Conservation (phyloP, 208 protist species). For the Entamoeba invadens region DNA sequence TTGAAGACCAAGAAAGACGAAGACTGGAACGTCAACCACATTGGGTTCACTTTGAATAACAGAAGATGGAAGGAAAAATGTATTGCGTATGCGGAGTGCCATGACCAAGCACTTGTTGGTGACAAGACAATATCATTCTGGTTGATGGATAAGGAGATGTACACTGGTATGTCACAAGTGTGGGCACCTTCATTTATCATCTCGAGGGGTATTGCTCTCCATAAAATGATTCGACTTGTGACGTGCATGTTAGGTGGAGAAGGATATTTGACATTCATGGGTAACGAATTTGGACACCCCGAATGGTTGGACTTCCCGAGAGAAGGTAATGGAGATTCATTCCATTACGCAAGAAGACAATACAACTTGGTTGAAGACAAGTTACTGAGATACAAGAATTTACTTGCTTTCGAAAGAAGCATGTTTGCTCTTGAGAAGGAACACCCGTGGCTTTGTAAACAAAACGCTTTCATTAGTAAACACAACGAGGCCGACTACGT, state of each 20-base stretch:
- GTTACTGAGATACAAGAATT: slow-evolving; percentile 49
- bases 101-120: slow-evolving; percentile 73
- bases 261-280: slow-evolving; percentile 46
- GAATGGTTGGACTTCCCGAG: slow-evolving; percentile 77
- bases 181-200: slow-evolving; percentile 32
- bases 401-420: slow-evolving; percentile 51
- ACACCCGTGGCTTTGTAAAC: slow-evolving; percentile 24
- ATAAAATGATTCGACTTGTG: slow-evolving; percentile 58
- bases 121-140: slow-evolving; percentile 71
- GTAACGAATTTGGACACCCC: slow-evolving; percentile 77
- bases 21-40: slow-evolving; percentile 55
- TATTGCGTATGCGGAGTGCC: slow-evolving; percentile 62
- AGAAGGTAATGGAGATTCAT: slow-evolving; percentile 51
- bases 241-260: slow-evolving; percentile 49
- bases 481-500: slow-evolving; percentile 56
- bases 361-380: slow-evolving; percentile 53
- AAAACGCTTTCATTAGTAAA: slow-evolving; percentile 29
- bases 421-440: slow-evolving; percentile 41
- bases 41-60: slow-evolving; percentile 53
- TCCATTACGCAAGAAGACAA: slow-evolving; percentile 54
- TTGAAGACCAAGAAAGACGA: slow-evolving; percentile 49
- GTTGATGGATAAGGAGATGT: slow-evolving; percentile 71
- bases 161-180: slow-evolving; percentile 48
- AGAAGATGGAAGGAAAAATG: slow-evolving; percentile 50
- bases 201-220: slow-evolving; percentile 54